A percentile compares a stretch with the other conserved stretches of the same genome.
phyloP scores from a whole-genome alignment of 1,139 yeast genomes.

The Pichia sorboxylosa region DNA sequence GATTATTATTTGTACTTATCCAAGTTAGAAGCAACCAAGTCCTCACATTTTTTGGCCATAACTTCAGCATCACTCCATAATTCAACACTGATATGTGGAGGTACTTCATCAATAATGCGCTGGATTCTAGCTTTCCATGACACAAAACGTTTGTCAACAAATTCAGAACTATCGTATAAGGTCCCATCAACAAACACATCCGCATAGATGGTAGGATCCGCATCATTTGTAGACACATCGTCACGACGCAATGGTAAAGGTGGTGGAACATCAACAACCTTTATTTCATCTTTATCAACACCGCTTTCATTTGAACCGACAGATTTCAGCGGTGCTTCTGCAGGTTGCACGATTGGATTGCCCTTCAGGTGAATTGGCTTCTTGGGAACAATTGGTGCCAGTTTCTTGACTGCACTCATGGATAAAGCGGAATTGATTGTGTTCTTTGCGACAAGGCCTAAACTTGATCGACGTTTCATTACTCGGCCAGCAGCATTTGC shows the following conservation, averaged over 20 bases:
- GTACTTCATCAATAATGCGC: slow-evolving; percentile 28
- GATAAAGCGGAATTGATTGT: too few species aligned
- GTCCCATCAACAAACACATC: not conserved
- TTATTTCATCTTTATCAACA: too few species aligned
- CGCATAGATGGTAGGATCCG: not conserved
- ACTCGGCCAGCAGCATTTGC: not conserved
- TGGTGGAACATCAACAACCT: too few species aligned
- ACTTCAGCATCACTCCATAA: slow-evolving; percentile 24
- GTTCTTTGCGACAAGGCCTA: too few species aligned
- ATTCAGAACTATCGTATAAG: too few species aligned
- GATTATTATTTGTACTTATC: not conserved
- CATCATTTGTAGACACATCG: too few species aligned
- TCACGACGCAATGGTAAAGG: too few species aligned
- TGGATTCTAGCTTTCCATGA: slow-evolving; percentile 37
- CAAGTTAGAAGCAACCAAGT: slow-evolving; percentile 2
- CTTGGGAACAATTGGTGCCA: slow-evolving; percentile 23
- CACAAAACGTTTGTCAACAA: slow-evolving; percentile 34
- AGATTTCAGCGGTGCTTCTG: too few species aligned
- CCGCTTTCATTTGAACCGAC: too few species aligned
- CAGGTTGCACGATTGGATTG: too few species aligned
- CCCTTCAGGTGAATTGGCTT: too few species aligned
- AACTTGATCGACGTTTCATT: slow-evolving; percentile 13
- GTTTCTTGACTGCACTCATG: slow-evolving; percentile 1
- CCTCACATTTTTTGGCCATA: slow-evolving; percentile 18
- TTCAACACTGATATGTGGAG: slow-evolving; percentile 24